phyloP scores from a whole-genome alignment of 2,329 filamentous ascomycete genomes.

The Aspergillus brasiliensis region DNA sequence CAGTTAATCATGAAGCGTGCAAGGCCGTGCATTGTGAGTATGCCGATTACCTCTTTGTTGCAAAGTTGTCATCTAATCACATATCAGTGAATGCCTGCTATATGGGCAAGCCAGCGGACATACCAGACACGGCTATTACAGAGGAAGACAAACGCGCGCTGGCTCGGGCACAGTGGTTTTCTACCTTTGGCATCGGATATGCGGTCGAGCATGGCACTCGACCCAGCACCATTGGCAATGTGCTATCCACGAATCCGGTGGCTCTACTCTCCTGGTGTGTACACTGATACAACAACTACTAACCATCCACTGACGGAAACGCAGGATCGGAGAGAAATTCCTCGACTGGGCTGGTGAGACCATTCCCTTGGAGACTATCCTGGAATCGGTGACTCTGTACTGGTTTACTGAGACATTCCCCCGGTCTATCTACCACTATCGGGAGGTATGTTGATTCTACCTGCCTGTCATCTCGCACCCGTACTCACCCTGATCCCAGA shows the following conservation, averaged over 20 bases:
- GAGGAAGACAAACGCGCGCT: constrained; percentile 35
- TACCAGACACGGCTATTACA: constrained; percentile 25
- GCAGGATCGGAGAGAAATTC: constrained; percentile 45
- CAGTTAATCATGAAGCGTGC: constrained; percentile 31
- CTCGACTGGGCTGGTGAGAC: constrained; percentile 42
- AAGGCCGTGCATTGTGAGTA: constrained; percentile 36
- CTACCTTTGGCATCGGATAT: constrained; percentile 26
- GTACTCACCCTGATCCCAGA: constrained; percentile 1
- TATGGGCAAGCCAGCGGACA: constrained; percentile 24
- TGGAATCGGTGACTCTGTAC: constrained; percentile 40
- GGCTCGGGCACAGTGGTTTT: constrained; percentile 22
- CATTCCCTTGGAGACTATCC: constrained; percentile 32
- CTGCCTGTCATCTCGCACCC: not conserved
- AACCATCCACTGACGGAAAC: not conserved
- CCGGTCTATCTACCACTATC: constrained; percentile 38
- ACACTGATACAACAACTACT: not conserved
- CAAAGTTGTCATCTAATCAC: not conserved
- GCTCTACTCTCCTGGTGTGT: constrained; percentile 36
- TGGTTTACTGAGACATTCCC: constrained; percentile 43
- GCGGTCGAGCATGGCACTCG: constrained; percentile 33
- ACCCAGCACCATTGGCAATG: constrained; percentile 38
- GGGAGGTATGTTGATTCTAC: constrained; percentile 24
- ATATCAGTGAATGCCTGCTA: constrained; percentile 32
- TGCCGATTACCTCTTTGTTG: not conserved
- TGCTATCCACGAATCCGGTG: constrained; percentile 34